A percentile compares a stretch with the other conserved stretches of the same genome.
These are phyloP conservation scores for Nasturtium officinale DNA, from an alignment of 345 rosid species.

Conservation along the genomic window DNA sequence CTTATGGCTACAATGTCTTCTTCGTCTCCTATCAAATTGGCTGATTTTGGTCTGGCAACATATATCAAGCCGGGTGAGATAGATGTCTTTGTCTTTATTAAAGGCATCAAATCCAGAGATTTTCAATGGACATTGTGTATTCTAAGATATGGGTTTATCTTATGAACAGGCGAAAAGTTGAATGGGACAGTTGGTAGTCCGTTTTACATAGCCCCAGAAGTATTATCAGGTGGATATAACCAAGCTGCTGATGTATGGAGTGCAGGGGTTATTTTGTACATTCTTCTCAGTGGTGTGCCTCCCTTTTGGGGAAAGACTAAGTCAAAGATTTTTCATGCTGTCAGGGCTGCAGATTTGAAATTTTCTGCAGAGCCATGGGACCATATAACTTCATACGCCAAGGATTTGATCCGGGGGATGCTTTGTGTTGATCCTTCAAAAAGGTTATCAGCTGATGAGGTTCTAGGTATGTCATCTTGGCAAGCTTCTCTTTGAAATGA, in stretches of 20 bases:
- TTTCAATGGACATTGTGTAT: background rate
- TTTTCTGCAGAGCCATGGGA: constrained; percentile 76
- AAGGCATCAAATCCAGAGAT: background rate
- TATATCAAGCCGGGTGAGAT: constrained; percentile 60
- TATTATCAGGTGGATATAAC: constrained; percentile 66
- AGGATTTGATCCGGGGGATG: constrained; percentile 71
- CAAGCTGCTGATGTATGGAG: constrained; percentile 85
- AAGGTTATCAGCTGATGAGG: constrained; percentile 67
- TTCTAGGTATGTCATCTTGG: constrained; percentile 54
- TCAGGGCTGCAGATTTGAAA: constrained; percentile 72
- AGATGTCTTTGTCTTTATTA: background rate
- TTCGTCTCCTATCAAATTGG: constrained; percentile 66
- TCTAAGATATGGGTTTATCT: constrained; percentile 29
- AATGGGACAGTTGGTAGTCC: constrained; percentile 74
- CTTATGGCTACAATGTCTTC: constrained; percentile 64
- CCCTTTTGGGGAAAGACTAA: constrained; percentile 84
- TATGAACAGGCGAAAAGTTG: constrained; percentile 57
- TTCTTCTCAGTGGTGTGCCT: constrained; percentile 72
- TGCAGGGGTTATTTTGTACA: constrained; percentile 71
- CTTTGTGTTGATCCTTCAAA: constrained; percentile 69
- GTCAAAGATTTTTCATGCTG: constrained; percentile 82
- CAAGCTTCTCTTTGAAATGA: background rate
- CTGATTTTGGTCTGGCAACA: constrained; percentile 80
- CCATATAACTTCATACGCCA: constrained; percentile 60
- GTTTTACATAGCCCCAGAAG: constrained; percentile 78